These are phyloP conservation scores for Rhodotorula sp. DNA, from an alignment of 1,284 basidiomycete species.

Conservation along the genomic window DNA sequence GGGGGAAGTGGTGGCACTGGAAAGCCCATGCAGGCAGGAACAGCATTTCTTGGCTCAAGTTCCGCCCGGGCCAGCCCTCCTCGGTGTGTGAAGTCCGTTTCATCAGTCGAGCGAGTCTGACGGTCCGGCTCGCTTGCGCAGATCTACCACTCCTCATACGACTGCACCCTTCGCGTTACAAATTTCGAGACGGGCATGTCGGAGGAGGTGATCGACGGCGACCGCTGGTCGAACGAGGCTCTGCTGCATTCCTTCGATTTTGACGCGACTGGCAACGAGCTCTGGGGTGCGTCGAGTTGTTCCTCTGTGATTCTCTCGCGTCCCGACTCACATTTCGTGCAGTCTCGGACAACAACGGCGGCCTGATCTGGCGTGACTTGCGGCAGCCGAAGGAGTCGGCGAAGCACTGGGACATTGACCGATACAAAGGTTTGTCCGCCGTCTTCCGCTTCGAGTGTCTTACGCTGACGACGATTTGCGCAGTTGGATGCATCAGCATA, in stretches of 20 bases:
- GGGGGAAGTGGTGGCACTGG: constrained; percentile 50
- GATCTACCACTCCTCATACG: constrained; percentile 54
- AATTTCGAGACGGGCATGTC: constrained; percentile 51
- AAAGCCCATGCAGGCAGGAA: constrained; percentile 49
- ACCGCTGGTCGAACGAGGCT: constrained; percentile 37
- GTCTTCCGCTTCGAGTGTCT: background rate
- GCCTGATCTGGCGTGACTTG: constrained; percentile 53
- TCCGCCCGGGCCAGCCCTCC: constrained; percentile 18
- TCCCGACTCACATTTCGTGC: background rate
- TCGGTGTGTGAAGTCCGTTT: constrained; percentile 32
- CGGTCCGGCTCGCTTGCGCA: constrained; percentile 20
- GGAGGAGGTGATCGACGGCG: constrained; percentile 51
- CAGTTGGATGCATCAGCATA: constrained; percentile 42
- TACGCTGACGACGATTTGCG: background rate
- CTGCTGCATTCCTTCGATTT: constrained; percentile 54
- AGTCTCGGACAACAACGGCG: constrained; percentile 52
- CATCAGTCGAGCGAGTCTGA: background rate
- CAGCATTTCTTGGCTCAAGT: constrained; percentile 44
- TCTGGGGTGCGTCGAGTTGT: constrained; percentile 38
- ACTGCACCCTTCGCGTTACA: constrained; percentile 52
- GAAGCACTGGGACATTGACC: constrained; percentile 41
- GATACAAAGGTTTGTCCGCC: constrained; percentile 9
- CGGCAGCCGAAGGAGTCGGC: constrained; percentile 42
- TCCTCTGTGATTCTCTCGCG: too few relatives aligned
- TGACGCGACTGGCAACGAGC: constrained; percentile 49